A percentile compares a stretch with the other conserved stretches of the same genome.
These are phyloP conservation scores for Lagenidium giganteum DNA, from an alignment of 352 stramenopile genomes.

Conservation along the genomic window DNA sequence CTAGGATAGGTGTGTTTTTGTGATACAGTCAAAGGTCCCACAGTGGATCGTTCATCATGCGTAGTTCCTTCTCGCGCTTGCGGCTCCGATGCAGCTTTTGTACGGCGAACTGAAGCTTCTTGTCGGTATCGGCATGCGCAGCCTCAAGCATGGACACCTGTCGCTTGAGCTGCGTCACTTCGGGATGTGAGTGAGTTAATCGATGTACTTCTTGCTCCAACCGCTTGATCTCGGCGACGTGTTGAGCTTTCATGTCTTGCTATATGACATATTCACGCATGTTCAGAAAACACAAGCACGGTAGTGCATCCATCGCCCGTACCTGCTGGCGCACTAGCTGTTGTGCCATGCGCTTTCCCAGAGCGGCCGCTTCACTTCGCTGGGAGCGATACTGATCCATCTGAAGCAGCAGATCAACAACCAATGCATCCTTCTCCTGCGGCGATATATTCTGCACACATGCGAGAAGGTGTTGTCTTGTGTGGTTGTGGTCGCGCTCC, in stretches of 20 bases:
- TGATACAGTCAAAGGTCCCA: constrained; percentile 33
- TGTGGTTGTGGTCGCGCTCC: neutral
- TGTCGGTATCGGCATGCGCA: constrained; percentile 36
- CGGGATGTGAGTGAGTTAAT: constrained; percentile 38
- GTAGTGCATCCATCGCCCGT: neutral
- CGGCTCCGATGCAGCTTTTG: constrained; percentile 73
- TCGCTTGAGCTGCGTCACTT: constrained; percentile 31
- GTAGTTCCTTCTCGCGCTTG: constrained; percentile 60
- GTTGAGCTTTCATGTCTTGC: constrained; percentile 50
- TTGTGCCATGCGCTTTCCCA: constrained; percentile 63
- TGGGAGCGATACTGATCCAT: constrained; percentile 27
- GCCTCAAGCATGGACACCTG: constrained; percentile 37
- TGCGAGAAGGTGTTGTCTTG: neutral
- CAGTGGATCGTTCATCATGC: constrained; percentile 58
- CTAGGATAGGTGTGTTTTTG: constrained; percentile 3
- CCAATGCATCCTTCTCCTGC: constrained; percentile 47
- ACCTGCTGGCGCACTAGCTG: constrained; percentile 70
- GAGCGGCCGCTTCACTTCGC: constrained; percentile 33
- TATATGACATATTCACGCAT: constrained; percentile 6
- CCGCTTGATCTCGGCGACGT: constrained; percentile 31
- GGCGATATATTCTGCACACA: constrained; percentile 42
- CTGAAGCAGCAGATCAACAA: constrained; percentile 46
- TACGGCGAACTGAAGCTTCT: constrained; percentile 65
- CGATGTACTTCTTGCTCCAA: constrained; percentile 44
- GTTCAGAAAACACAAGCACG: neutral